These are phyloP conservation scores for Macadamia tetraphylla DNA, from an alignment of 164 flowering plant genomes.

Conservation along the genomic window DNA sequence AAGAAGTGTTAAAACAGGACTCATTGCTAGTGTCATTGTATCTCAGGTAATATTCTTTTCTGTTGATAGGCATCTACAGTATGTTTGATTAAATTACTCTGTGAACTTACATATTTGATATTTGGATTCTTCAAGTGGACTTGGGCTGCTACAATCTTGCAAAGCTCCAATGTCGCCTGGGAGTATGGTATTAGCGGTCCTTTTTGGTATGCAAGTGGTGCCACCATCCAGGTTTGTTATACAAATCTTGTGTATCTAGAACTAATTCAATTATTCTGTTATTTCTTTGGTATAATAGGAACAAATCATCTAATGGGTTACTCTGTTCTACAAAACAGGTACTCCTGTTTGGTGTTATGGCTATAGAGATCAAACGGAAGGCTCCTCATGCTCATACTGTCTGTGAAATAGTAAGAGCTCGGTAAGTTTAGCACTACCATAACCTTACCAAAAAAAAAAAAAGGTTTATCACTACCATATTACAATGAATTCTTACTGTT, in stretches of 20 bases:
- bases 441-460: too few species aligned
- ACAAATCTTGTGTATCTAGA: background rate
- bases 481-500: too few species aligned
- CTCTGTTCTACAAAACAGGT: slow-evolving; percentile 35
- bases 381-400: slow-evolving; percentile 97
- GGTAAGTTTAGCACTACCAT: slow-evolving; percentile 32
- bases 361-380: slow-evolving; percentile 94
- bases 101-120: background rate
- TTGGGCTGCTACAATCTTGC: slow-evolving; percentile 97
- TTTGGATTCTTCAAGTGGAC: slow-evolving; percentile 59
- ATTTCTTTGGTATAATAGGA: background rate
- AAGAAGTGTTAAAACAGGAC: slow-evolving; percentile 90
- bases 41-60: slow-evolving; percentile 60
- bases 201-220: slow-evolving; percentile 98
- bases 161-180: slow-evolving; percentile 98
- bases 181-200: slow-evolving; percentile 95
- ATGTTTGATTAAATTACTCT: background rate
- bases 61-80: background rate
- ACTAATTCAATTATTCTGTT: background rate
- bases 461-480: background rate
- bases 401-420: slow-evolving; percentile 88
- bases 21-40: slow-evolving; percentile 92
- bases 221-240: slow-evolving; percentile 71
- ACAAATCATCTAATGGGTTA: background rate
- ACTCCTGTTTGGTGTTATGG: slow-evolving; percentile 87